phyloP scores from a whole-genome alignment of 441 rosid genomes.

The Erodium moschatum region DNA sequence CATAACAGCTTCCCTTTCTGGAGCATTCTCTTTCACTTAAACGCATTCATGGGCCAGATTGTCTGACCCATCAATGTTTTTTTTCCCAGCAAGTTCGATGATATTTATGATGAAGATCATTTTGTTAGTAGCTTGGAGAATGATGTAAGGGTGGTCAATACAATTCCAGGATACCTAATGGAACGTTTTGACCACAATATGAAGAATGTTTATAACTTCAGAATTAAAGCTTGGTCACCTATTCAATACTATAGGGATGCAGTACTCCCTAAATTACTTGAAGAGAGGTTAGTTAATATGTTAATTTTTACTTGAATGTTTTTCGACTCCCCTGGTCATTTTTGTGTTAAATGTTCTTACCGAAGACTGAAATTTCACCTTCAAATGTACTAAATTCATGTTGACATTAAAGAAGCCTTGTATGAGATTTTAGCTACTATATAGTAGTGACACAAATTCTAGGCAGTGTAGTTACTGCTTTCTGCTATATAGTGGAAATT shows the following conservation, averaged over 20 bases:
- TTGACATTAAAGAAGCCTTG: not conserved
- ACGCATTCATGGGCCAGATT: not conserved
- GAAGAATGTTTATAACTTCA: slow-evolving; percentile 92
- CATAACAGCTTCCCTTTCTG: not conserved
- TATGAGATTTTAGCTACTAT: too few species aligned
- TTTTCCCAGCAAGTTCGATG: slow-evolving; percentile 67
- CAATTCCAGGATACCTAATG: slow-evolving; percentile 82
- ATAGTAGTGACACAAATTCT: not conserved
- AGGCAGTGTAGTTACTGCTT: not conserved
- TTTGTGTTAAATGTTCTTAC: slow-evolving; percentile 3
- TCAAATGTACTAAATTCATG: not conserved
- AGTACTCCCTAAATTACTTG: slow-evolving; percentile 81
- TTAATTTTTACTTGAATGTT: slow-evolving; percentile 1
- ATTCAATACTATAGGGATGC: slow-evolving; percentile 73
- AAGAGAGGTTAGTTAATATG: slow-evolving; percentile 73
- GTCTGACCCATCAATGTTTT: slow-evolving; percentile 24
- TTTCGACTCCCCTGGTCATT: slow-evolving; percentile 12
- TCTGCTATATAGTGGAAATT: not conserved
- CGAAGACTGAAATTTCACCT: not conserved
- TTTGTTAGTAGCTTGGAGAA: slow-evolving; percentile 62
- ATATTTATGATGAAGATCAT: slow-evolving; percentile 84
- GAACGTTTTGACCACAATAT: slow-evolving; percentile 86
- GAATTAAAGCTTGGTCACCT: slow-evolving; percentile 97
- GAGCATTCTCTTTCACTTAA: not conserved
- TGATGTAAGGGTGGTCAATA: slow-evolving; percentile 73